phyloP scores from a whole-genome alignment of 148 eudicot species.

The Limonium bicolor region DNA sequence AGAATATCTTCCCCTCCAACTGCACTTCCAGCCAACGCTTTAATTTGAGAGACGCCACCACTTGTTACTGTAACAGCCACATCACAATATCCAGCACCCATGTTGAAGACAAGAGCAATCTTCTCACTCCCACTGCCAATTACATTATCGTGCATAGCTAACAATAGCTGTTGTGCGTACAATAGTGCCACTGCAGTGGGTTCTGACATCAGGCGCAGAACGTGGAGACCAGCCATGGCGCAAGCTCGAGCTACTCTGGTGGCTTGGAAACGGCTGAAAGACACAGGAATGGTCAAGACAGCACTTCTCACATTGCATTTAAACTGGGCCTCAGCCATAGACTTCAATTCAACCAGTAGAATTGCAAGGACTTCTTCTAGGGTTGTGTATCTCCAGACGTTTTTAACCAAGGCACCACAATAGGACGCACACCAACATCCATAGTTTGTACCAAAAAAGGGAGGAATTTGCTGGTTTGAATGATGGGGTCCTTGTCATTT shows the following conservation, averaged over 20 bases:
- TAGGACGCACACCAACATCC: conserved; percentile 71
- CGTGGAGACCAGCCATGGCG: conserved; percentile 92
- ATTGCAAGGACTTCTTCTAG: conserved; percentile 88
- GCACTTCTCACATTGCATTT: conserved; percentile 48
- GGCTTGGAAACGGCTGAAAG: conserved; percentile 74
- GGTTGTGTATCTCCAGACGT: conserved; percentile 75
- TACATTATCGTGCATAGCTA: conserved; percentile 30
- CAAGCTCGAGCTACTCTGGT: conserved; percentile 65
- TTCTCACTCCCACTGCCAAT: conserved; percentile 66
- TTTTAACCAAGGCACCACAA: conserved; percentile 69
- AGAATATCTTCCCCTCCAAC: conserved; percentile 90
- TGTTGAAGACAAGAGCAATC: conserved; percentile 54
- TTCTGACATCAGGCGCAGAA: conserved; percentile 80
- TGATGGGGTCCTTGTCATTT: conserved; percentile 71
- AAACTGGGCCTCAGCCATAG: conserved; percentile 56
- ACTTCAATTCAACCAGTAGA: conserved; percentile 54
- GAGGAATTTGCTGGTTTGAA: conserved; percentile 60
- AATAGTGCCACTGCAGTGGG: conserved; percentile 80
- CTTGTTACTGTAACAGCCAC: conserved; percentile 66
- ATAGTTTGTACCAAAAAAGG: conserved; percentile 78
- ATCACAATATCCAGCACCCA: conserved; percentile 90
- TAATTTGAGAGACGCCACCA: conserved; percentile 84
- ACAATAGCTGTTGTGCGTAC: conserved; percentile 71
- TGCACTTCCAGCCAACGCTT: conserved; percentile 44
- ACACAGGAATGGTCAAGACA: conserved; percentile 61